A percentile compares a stretch with the other conserved stretches of the same genome.
phyloP scores from a whole-genome alignment of 441 rosid species.

The Metrosideros polymorpha region DNA sequence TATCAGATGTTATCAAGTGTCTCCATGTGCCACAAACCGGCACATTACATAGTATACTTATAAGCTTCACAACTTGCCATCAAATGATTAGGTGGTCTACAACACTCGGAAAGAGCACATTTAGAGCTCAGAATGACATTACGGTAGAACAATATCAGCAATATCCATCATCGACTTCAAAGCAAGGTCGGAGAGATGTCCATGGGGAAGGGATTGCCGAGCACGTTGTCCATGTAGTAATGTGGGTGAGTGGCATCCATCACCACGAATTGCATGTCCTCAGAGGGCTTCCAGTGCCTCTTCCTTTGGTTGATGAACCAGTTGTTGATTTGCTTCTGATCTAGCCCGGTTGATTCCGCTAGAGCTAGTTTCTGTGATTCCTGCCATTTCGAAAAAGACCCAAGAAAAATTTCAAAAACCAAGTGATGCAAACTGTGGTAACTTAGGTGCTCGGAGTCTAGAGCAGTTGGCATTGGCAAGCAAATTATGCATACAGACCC shows the following conservation, averaged over 20 bases:
- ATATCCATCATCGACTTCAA: conserved; percentile 16
- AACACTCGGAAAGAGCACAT: not conserved
- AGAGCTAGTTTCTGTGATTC: conserved; percentile 88
- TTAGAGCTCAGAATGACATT: not conserved
- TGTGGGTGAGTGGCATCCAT: conserved; percentile 85
- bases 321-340: conserved; percentile 96
- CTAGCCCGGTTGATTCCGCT: conserved; percentile 86
- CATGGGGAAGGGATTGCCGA: conserved; percentile 78
- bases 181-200: conserved; percentile 60
- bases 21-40: not conserved
- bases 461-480: not conserved
- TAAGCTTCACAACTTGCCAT: not conserved
- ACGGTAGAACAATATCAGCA: not conserved
- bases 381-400: conserved; percentile 18
- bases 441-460: not conserved
- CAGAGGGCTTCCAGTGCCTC: conserved; percentile 96
- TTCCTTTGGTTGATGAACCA: conserved; percentile 99
- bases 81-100: not conserved
- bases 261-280: conserved; percentile 92
- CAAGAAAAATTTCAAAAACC: not conserved
- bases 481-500: not conserved
- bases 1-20: not conserved
- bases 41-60: not conserved
- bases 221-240: conserved; percentile 67
- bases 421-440: not conserved